phyloP scores from a whole-genome alignment of 148 eudicot genomes.

The Nepenthes mirabilis region DNA sequence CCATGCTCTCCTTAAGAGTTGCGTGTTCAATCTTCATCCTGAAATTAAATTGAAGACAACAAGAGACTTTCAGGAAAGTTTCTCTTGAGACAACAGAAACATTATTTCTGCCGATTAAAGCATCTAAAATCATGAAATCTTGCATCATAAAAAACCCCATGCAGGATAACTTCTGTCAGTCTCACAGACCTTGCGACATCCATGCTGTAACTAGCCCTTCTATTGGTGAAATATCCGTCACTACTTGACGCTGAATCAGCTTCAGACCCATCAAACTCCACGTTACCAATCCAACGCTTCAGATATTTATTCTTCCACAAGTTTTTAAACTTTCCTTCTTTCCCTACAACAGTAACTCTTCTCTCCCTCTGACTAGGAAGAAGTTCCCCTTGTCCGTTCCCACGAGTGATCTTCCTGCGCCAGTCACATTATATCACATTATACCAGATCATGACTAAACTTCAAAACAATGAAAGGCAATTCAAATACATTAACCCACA shows the following conservation, averaged over 20 bases:
- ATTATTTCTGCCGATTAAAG: too few species aligned
- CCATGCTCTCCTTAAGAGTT: slow-evolving; percentile 82
- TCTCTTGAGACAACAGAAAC: background rate
- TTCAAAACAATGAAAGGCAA: too few species aligned
- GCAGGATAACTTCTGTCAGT: background rate
- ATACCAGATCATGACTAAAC: too few species aligned
- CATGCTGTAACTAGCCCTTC: slow-evolving; percentile 26
- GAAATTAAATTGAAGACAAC: slow-evolving; percentile 2
- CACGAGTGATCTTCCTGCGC: slow-evolving; percentile 38
- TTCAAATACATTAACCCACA: too few species aligned
- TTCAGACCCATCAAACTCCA: slow-evolving; percentile 23
- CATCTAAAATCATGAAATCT: too few species aligned
- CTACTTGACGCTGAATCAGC: slow-evolving; percentile 24
- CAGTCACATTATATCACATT: background rate
- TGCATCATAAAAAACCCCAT: too few species aligned
- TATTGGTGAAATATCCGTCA: slow-evolving; percentile 20
- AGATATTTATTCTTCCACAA: slow-evolving; percentile 52
- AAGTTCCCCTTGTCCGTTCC: slow-evolving; percentile 23
- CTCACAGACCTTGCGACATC: slow-evolving; percentile 65
- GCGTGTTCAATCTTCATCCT: slow-evolving; percentile 82
- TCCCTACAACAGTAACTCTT: slow-evolving; percentile 26
- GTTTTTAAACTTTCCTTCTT: slow-evolving; percentile 61
- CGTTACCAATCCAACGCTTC: slow-evolving; percentile 47
- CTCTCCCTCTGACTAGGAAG: slow-evolving; percentile 24
- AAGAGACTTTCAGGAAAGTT: background rate